phyloP scores from a whole-genome alignment of 768 basidiomycete genomes.

The Infundibulicybe gibba region DNA sequence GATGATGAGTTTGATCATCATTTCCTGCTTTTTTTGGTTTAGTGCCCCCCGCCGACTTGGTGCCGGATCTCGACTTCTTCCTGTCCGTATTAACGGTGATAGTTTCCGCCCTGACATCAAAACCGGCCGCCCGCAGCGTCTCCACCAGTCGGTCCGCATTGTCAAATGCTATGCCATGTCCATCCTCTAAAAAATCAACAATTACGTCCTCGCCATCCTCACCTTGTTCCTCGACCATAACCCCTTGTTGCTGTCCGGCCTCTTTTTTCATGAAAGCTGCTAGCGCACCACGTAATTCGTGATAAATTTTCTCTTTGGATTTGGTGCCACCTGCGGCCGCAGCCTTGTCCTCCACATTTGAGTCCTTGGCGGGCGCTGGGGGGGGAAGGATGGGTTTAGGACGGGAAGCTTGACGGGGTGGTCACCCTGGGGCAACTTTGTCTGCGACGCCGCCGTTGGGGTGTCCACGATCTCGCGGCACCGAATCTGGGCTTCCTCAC shows the following conservation, averaged over 20 bases:
- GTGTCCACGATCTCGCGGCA: slow-evolving; percentile 73
- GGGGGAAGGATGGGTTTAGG: slow-evolving; percentile 46
- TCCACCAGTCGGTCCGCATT: slow-evolving; percentile 32
- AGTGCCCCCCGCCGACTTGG: slow-evolving; percentile 7
- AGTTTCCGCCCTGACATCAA: slow-evolving; percentile 39
- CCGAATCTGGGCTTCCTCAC: slow-evolving; percentile 66
- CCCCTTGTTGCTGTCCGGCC: slow-evolving; percentile 22
- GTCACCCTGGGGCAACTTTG: slow-evolving; percentile 44
- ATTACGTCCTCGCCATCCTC: slow-evolving; percentile 40
- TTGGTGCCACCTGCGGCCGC: slow-evolving; percentile 8
- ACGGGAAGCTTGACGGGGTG: slow-evolving; percentile 51
- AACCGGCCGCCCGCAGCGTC: slow-evolving; percentile 50
- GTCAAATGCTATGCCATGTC: slow-evolving; percentile 34
- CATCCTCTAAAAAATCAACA: slow-evolving; percentile 36
- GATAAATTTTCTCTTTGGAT: slow-evolving; percentile 17
- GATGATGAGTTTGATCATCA: no score
- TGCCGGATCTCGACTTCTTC: slow-evolving; percentile 23
- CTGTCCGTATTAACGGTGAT: slow-evolving; percentile 19
- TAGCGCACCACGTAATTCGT: slow-evolving; percentile 34
- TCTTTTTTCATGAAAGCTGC: slow-evolving; percentile 29
- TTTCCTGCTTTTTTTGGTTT: no score
- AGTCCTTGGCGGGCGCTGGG: slow-evolving; percentile 18
- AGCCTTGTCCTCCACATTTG: slow-evolving; percentile 6
- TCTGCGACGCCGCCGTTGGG: slow-evolving; percentile 19
- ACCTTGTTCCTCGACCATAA: slow-evolving; percentile 37